A percentile compares a stretch with the other conserved stretches of the same genome.
phyloP scores from a whole-genome alignment of 192 early-diverging fungal genomes.

The Rhizoclosmatium globosum region DNA sequence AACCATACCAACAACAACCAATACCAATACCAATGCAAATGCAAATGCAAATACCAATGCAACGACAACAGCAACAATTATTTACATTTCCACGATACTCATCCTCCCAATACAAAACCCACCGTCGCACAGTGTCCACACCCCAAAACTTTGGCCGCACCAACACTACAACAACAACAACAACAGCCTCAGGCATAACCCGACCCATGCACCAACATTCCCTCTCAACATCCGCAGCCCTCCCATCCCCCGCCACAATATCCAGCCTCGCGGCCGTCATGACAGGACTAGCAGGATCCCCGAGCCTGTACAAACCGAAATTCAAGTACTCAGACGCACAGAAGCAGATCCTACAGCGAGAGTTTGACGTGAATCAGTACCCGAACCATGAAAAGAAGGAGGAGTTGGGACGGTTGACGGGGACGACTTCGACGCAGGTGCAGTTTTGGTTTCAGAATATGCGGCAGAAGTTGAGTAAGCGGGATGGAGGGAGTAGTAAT shows the following conservation, averaged over 20 bases:
- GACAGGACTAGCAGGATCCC: background rate
- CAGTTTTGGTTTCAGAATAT: conserved; percentile 31
- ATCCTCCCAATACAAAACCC: background rate
- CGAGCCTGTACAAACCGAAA: conserved; percentile 18
- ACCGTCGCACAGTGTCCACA: background rate
- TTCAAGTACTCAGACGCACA: conserved; percentile 22
- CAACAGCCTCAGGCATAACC: background rate
- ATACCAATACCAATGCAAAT: background rate
- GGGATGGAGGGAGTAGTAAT: background rate
- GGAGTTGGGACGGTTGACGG: conserved; percentile 8
- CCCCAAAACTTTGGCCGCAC: background rate
- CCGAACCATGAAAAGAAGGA: conserved; percentile 15
- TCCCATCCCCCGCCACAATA: background rate
- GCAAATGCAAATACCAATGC: background rate
- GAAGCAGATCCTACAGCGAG: conserved; percentile 9
- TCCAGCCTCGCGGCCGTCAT: background rate
- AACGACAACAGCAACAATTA: conserved; percentile 12
- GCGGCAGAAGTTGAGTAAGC: background rate
- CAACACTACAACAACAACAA: background rate
- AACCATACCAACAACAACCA: background rate
- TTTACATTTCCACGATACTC: background rate
- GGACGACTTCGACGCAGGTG: conserved; percentile 23
- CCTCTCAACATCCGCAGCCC: background rate
- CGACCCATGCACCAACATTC: background rate
- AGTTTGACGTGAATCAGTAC: conserved; percentile 20